Percentiles rank a stretch among this genome's conserved stretches.
Evolutionary conservation across 345 rosid species (phyloP).

Genomic region (Citrus unshiu): DNA sequence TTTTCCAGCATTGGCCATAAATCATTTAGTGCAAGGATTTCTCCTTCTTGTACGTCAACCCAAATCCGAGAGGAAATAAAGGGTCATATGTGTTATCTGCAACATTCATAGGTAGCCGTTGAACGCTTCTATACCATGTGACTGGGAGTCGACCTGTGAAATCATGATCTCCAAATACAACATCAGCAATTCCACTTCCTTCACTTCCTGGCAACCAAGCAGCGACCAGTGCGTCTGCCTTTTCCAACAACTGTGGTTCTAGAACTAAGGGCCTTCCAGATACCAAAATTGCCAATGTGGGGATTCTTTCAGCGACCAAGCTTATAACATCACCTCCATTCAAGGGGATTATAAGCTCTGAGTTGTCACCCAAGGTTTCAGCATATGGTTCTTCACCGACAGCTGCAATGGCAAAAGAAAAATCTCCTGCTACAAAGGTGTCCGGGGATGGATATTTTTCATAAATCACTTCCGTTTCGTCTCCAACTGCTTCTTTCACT

Average conservation of each 20-base stretch:
- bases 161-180: constrained; percentile 60
- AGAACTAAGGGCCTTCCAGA: constrained; percentile 77
- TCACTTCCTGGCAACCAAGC: constrained; percentile 95
- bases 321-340: constrained; percentile 50
- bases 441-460: constrained; percentile 55
- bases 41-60: constrained; percentile 30
- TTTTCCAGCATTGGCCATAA: constrained; percentile 10
- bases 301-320: constrained; percentile 50
- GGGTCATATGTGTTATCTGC: constrained; percentile 51
- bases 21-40: constrained; percentile 11
- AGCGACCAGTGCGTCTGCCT: constrained; percentile 63
- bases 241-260: constrained; percentile 52
- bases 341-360: constrained; percentile 56
- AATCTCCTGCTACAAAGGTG: constrained; percentile 39
- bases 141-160: constrained; percentile 65
- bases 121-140: constrained; percentile 60
- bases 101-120: constrained; percentile 49
- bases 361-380: constrained; percentile 58
- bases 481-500: constrained; percentile 53
- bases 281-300: constrained; percentile 58
- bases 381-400: constrained; percentile 84
- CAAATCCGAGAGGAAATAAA: constrained; percentile 68
- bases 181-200: constrained; percentile 65
- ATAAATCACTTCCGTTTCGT: constrained; percentile 56
- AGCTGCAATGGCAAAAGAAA: constrained; percentile 66